Evolutionary conservation across 495 filamentous ascomycete genomes (phyloP).

Genomic region (Bombardia bombarda): DNA sequence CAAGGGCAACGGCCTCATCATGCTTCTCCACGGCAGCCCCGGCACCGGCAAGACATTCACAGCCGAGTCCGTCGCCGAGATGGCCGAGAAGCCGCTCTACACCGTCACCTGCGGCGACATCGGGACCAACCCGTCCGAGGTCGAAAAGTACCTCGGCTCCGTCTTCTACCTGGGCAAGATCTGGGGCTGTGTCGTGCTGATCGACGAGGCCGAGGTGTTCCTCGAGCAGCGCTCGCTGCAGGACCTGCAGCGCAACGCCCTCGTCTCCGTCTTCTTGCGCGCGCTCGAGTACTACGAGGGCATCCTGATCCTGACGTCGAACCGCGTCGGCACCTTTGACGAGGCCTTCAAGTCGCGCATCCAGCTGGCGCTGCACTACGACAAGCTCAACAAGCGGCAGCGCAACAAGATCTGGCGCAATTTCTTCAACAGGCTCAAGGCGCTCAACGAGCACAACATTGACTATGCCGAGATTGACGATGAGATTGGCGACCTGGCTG

Average conservation of each 20-base stretch:
- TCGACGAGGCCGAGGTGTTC: constrained; percentile 14
- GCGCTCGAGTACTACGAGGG: constrained; percentile 45
- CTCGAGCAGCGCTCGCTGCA: constrained; percentile 30
- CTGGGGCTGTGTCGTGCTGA: constrained; percentile 30
- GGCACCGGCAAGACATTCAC: constrained; percentile 49
- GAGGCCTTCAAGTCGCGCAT: constrained; percentile 33
- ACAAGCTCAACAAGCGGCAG: constrained; percentile 15
- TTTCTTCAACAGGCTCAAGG: constrained; percentile 21
- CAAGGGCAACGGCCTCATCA: constrained; percentile 39
- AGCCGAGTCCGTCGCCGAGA: constrained; percentile 41
- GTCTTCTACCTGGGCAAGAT: constrained; percentile 39
- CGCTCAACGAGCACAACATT: not conserved
- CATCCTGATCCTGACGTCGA: constrained; percentile 41
- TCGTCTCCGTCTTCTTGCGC: constrained; percentile 45
- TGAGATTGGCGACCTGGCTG: constrained; percentile 30
- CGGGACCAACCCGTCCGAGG: constrained; percentile 32
- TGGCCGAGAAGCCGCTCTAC: constrained; percentile 42
- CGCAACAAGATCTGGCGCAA: constrained; percentile 36
- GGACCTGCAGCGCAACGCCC: constrained; percentile 39
- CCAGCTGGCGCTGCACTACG: constrained; percentile 28
- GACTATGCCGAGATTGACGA: not conserved
- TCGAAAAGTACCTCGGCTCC: constrained; percentile 39
- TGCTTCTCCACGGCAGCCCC: constrained; percentile 32
- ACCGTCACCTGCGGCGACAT: constrained; percentile 46
- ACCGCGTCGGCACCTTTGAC: constrained; percentile 33